Evolutionary conservation across 768 basidiomycete genomes (phyloP), one percentile per base, ranked within the genome.

Genomic region (Pleurotus cornucopiae): DNA sequence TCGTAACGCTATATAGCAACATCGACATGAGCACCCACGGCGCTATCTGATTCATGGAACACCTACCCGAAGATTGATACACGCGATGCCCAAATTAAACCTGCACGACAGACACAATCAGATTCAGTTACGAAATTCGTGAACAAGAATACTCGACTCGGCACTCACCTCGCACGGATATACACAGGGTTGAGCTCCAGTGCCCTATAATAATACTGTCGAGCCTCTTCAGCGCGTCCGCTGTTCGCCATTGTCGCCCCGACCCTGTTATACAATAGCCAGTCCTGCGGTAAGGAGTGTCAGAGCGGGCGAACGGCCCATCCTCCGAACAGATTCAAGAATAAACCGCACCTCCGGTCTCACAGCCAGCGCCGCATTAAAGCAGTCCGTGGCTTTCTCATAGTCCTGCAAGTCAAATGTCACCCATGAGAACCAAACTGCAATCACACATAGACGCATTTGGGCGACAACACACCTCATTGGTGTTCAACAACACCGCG

Each of bases 211-310:
- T 98, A 98, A 67, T 92, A 96, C 57, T 86, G 76, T 2, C 94
- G 75, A n/a, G 95, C 95, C 52, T 91, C 83, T 37, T 81, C 83
- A 11, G 93, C 80, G 54, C 75, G 76, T 20, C 94, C 86, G 63
- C 84, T 91, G 69, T 97, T 98, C 21, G 95, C 95, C 73, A 94
- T 85, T 4, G 93, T 95, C 13, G 95, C 95, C 12, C 95, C 95
- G 41, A 96, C 89, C 13, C 95, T 84, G 65, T 98, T 98, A 71
- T 91, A 96, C 57, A 98, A 71, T 39, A 91, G 73, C 87, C 90
- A 96, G 66, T 98, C 94, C 91, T 95, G 49, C 12, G 40, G 39
- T 37, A 44, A 55, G 37, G 34, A 18, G 21, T 34, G 57, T 23
- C 20, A 48, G 40, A 13, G 46, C 61, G 59, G 37, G n/a, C 40